Evolutionary conservation across 805 yeast species (phyloP).

Genomic region (Pichia gijzeniarum): DNA sequence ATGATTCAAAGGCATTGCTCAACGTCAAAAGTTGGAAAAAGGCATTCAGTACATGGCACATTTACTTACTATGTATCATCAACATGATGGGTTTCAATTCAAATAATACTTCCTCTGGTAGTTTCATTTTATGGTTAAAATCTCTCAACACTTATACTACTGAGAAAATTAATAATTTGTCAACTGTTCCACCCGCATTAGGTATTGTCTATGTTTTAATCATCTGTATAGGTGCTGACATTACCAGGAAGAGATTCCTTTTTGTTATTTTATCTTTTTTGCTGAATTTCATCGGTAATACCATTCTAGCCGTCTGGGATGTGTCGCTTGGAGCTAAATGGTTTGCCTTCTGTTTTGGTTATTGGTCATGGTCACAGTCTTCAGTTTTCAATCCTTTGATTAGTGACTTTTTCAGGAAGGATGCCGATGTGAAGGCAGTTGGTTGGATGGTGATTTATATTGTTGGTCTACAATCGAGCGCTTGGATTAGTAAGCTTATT

Average conservation of each 20-base stretch:
- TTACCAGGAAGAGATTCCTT: slow-evolving; percentile 46
- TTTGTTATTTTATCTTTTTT: slow-evolving; percentile 48
- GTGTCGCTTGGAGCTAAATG: slow-evolving; percentile 53
- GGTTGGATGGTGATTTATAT: slow-evolving; percentile 51
- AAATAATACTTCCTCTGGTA: slow-evolving; percentile 49
- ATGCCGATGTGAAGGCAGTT: slow-evolving; percentile 49
- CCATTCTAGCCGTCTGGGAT: slow-evolving; percentile 52
- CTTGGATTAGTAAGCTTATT: slow-evolving; percentile 29
- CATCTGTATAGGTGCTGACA: slow-evolving; percentile 46
- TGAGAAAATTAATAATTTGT: slow-evolving; percentile 41
- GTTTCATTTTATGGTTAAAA: slow-evolving; percentile 58
- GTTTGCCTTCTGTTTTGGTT: slow-evolving; percentile 56
- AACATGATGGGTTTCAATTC: slow-evolving; percentile 59
- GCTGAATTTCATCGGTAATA: slow-evolving; percentile 49
- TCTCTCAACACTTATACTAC: slow-evolving; percentile 38
- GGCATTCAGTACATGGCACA: slow-evolving; percentile 51
- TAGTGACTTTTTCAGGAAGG: slow-evolving; percentile 51
- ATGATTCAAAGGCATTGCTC: slow-evolving; percentile 30
- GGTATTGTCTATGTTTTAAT: slow-evolving; percentile 47
- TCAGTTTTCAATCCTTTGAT: slow-evolving; percentile 55
- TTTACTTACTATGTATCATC: slow-evolving; percentile 49
- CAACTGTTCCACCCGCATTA: slow-evolving; percentile 52
- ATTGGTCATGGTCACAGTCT: slow-evolving; percentile 58
- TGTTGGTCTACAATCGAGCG: slow-evolving; percentile 36
- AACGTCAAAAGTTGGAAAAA: slow-evolving; percentile 44